phyloP scores from a whole-genome alignment of 139 green algal species.

The Picochlorum sp. region DNA sequence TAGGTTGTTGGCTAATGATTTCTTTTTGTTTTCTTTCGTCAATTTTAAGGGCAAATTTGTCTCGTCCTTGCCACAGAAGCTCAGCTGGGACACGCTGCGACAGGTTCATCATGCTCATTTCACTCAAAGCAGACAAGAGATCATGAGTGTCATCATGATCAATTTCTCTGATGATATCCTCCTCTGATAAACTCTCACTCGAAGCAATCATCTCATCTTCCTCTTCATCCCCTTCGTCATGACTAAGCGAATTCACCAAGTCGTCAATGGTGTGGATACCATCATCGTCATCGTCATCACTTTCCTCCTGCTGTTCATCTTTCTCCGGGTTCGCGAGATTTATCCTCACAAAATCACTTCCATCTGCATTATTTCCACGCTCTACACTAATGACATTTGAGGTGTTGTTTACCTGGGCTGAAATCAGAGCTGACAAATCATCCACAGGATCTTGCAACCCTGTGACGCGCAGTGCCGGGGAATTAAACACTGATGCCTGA shows the following conservation, averaged over 20 bases:
- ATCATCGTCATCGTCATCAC: slow-evolving; percentile 4
- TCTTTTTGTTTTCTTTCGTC: slow-evolving; percentile 1
- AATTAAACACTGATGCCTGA: slow-evolving; percentile 34
- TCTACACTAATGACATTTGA: slow-evolving; percentile 16
- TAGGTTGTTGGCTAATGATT: not conserved
- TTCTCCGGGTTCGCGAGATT: not conserved
- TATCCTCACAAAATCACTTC: slow-evolving; percentile 11
- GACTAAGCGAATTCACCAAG: slow-evolving; percentile 11
- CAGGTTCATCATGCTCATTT: not conserved
- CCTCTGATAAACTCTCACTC: not conserved
- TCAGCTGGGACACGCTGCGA: not conserved
- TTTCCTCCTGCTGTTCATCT: not conserved
- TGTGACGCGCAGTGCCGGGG: slow-evolving; percentile 5
- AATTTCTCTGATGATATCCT: not conserved
- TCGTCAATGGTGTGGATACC: slow-evolving; percentile 24
- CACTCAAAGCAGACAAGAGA: not conserved
- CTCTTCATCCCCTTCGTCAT: not conserved
- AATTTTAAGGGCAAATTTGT: not conserved
- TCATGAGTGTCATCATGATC: not conserved
- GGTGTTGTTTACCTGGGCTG: not conserved
- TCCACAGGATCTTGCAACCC: not conserved
- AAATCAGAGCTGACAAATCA: slow-evolving; percentile 1
- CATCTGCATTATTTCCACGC: slow-evolving; percentile 10
- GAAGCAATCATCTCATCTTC: slow-evolving; percentile 1
- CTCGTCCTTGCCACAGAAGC: not conserved